Conservation (phyloP, 2,329 filamentous ascomycete genomes). For the Sordariomycetes sp. region DNA sequence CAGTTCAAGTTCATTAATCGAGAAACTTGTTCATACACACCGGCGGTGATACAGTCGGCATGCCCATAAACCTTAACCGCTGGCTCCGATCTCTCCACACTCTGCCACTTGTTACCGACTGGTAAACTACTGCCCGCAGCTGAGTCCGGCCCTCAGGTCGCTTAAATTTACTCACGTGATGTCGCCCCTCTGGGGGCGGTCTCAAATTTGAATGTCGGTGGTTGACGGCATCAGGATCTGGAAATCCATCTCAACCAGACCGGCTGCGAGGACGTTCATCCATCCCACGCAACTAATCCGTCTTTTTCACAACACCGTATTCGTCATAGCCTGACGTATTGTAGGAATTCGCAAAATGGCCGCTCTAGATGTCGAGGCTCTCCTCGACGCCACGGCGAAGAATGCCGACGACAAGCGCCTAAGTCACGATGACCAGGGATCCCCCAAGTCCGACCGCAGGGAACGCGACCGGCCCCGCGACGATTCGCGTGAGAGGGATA, state of each 20-base stretch:
- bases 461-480: conserved; percentile 41
- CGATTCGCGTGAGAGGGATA: conserved; percentile 40
- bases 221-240: not conserved
- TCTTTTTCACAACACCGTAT: not conserved
- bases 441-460: conserved; percentile 32
- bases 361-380: conserved; percentile 67
- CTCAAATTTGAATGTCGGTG: not conserved
- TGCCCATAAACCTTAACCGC: too few species aligned
- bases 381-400: conserved; percentile 75
- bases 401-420: conserved; percentile 35
- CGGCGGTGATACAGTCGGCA: too few species aligned
- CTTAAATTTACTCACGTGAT: not conserved
- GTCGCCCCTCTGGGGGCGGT: not conserved
- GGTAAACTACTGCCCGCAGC: not conserved
- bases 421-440: conserved; percentile 41
- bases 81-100: too few species aligned
- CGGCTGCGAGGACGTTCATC: not conserved
- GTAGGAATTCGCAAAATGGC: conserved; percentile 22
- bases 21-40: too few species aligned
- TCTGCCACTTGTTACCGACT: not conserved
- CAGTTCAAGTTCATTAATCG: too few species aligned
- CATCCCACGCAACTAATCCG: not conserved
- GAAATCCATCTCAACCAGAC: not conserved
- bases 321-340: conserved; percentile 13
- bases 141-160: not conserved